A percentile compares a stretch with the other conserved stretches of the same genome.
phyloP scores from a whole-genome alignment of 441 rosid genomes.

The Viola pubescens region DNA sequence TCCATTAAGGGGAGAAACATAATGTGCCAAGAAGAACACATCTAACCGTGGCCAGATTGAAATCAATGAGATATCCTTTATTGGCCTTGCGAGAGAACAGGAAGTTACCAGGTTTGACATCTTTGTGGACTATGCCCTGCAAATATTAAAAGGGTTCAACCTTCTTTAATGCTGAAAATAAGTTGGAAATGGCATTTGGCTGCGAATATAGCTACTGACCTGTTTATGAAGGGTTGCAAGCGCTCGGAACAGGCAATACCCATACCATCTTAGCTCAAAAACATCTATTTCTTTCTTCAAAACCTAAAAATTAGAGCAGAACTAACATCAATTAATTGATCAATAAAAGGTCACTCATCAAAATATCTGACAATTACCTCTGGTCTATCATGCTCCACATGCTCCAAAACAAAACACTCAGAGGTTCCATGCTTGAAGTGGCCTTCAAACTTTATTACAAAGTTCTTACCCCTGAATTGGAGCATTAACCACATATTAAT shows the following conservation, averaged over 20 bases:
- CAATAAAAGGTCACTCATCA: slow-evolving; percentile 2
- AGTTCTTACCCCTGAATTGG: slow-evolving; percentile 72
- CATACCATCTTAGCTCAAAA: slow-evolving; percentile 70
- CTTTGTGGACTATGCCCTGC: slow-evolving; percentile 91
- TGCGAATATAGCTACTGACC: slow-evolving; percentile 28
- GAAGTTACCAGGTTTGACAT: slow-evolving; percentile 97
- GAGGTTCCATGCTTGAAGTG: slow-evolving; percentile 62
- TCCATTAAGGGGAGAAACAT: not conserved
- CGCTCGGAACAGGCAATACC: slow-evolving; percentile 84
- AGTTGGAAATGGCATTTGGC: slow-evolving; percentile 13
- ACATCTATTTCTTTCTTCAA: slow-evolving; percentile 69
- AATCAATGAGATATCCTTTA: slow-evolving; percentile 87
- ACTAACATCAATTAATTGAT: slow-evolving; percentile 14
- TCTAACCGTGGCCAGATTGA: slow-evolving; percentile 93
- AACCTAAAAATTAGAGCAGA: slow-evolving; percentile 32
- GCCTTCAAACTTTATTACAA: slow-evolving; percentile 70
- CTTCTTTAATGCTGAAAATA: slow-evolving; percentile 7
- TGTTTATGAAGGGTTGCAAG: slow-evolving; percentile 82
- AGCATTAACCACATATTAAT: slow-evolving; percentile 14
- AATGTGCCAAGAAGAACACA: slow-evolving; percentile 8
- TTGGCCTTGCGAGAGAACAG: slow-evolving; percentile 70
- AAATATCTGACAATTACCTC: slow-evolving; percentile 40
- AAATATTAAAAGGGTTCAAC: slow-evolving; percentile 8
- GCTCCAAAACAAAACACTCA: slow-evolving; percentile 85
- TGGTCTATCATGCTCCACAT: slow-evolving; percentile 89